Conservation (phyloP, 306 rosid species). For the Gynostemma pentaphyllum region DNA sequence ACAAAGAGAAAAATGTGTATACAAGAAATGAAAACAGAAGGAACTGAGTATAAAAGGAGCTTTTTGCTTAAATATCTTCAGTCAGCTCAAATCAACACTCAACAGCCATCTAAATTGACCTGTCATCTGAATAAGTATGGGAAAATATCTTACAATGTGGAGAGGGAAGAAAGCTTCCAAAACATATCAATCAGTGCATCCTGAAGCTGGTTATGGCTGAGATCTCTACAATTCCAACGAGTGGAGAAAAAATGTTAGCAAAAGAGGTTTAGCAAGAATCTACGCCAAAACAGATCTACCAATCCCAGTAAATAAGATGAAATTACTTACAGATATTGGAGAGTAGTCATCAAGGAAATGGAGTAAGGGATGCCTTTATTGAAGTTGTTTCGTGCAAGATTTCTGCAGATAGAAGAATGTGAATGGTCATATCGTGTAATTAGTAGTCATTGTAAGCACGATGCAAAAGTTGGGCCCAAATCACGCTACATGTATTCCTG, state of each 20-base stretch:
- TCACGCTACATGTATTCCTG: neutral
- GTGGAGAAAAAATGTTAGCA: neutral
- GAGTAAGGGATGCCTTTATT: conserved; percentile 56
- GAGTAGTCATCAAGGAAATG: conserved; percentile 39
- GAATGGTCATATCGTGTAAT: conserved; percentile 11
- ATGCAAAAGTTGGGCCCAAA: neutral
- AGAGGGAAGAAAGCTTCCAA: conserved; percentile 58
- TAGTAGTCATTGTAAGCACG: neutral
- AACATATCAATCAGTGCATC: conserved; percentile 38
- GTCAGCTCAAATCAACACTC: neutral
- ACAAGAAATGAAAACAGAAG: neutral
- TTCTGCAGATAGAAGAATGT: conserved; percentile 40
- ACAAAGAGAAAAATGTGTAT: neutral
- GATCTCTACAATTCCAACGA: conserved; percentile 43
- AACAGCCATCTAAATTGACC: conserved; percentile 6
- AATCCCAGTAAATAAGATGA: neutral
- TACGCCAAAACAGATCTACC: neutral
- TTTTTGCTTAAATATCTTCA: neutral
- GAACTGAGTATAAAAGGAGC: neutral
- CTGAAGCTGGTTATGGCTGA: conserved; percentile 80
- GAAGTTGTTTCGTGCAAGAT: conserved; percentile 61
- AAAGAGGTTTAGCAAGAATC: neutral
- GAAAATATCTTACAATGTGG: conserved; percentile 58
- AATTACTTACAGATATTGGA: conserved; percentile 56
- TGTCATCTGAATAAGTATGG: conserved; percentile 9